A percentile compares a stretch with the other conserved stretches of the same genome.
phyloP scores from a whole-genome alignment of 371 early-diverging fungal genomes.

The Lichtheimia ramosa region DNA sequence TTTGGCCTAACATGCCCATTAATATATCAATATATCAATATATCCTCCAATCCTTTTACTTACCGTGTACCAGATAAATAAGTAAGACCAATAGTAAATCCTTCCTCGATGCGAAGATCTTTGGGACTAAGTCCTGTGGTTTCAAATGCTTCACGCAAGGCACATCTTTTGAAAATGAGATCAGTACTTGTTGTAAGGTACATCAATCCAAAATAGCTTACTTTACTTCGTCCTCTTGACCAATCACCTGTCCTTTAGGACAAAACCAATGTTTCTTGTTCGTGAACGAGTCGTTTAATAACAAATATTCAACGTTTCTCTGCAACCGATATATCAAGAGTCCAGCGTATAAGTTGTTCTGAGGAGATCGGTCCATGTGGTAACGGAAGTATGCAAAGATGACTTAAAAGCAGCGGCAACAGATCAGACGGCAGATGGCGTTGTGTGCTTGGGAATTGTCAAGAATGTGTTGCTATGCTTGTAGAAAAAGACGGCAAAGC shows the following conservation, averaged over 20 bases:
- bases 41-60: not conserved
- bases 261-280: slow-evolving; percentile 85
- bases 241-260: slow-evolving; percentile 81
- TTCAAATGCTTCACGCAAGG: slow-evolving; percentile 76
- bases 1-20: slow-evolving; percentile 55
- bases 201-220: slow-evolving; percentile 42
- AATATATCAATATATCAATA: not conserved
- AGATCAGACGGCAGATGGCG: slow-evolving; percentile 5
- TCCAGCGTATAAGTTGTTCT: slow-evolving; percentile 57
- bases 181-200: too few species aligned
- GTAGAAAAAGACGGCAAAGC: too few species aligned
- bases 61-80: slow-evolving; percentile 79
- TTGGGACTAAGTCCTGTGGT: slow-evolving; percentile 72
- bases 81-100: slow-evolving; percentile 77
- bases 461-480: too few species aligned
- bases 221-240: slow-evolving; percentile 81
- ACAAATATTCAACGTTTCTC: slow-evolving; percentile 77
- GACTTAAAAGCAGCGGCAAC: slow-evolving; percentile 3
- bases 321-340: slow-evolving; percentile 78
- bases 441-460: slow-evolving; percentile 1
- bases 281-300: slow-evolving; percentile 81
- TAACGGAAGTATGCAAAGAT: not conserved
- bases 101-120: slow-evolving; percentile 72
- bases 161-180: slow-evolving; percentile 61
- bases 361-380: slow-evolving; percentile 43